Base-by-base conservation (phyloP, 495 filamentous ascomycete genomes). In the Podospora pseudopauciseta region DNA sequence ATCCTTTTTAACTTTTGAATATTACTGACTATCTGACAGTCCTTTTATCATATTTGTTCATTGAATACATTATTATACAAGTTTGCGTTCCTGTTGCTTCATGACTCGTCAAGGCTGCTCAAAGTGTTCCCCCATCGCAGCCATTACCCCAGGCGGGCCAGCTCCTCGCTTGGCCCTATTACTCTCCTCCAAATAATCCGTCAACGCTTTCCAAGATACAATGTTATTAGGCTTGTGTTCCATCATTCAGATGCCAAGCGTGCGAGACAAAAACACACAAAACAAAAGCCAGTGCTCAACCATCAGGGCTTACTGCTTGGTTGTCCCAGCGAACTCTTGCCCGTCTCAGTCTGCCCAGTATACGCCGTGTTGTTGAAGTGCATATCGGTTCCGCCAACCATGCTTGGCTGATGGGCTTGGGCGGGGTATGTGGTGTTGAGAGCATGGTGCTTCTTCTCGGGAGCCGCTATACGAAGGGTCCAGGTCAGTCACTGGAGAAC, bases 391-490 rank as follows among this genome's bases (percentile, higher is more conserved):
- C 70, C 70, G 32, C 64, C 65, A 11, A 67, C 67, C 67, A 70
- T 58, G 30, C 23, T 44, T 6, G 57, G 18, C 7, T 60, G 70
- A 54, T 67, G 71, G 44, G 70, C 68, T 7, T 13, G 34, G n/a
- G 66, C 65, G 2, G 70, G 65, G 61, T 63, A 60, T 19, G 54
- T 66, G 7, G 68, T 65, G 7, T 64, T 20, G 23, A 72, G 65
- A 1, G 61, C 49, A 7, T 67, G 63, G 9, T 59, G 66, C 58
- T 60, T 44, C 19, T 53, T 56, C 27, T 71, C 60, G n/a, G 55
- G 55, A 19, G 39, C 39, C 39, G 39, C 39, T 49, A 49, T 49
- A 49, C 39, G 39, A 49, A 49, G 9, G 15, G 13, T 16, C 39
- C 39, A 49, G 39, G 39, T 49, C 39, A 49, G 39, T 49, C 9